phyloP scores from a whole-genome alignment of 108 stramenopile genomes.

The Schizochytrium sp. region DNA sequence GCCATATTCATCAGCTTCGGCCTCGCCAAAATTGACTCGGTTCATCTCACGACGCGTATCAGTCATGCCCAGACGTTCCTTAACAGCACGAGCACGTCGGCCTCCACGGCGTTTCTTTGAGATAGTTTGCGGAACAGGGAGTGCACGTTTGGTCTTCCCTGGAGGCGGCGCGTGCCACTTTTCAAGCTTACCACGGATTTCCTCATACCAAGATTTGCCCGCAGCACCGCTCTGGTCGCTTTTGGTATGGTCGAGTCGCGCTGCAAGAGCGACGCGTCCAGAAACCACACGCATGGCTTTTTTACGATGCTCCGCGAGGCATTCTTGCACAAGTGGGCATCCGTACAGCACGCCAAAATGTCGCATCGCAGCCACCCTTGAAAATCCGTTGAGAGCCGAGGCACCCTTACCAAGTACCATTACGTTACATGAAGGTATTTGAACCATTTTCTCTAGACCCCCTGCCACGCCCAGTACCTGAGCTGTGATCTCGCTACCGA shows the following conservation, averaged over 20 bases:
- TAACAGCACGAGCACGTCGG: slow-evolving; percentile 86
- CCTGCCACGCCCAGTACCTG: slow-evolving; percentile 89
- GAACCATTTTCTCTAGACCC: slow-evolving; percentile 85
- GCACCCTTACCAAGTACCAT: slow-evolving; percentile 79
- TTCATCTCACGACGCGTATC: slow-evolving; percentile 93
- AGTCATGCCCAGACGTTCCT: slow-evolving; percentile 93
- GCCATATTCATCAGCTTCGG: slow-evolving; percentile 86
- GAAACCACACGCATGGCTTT: slow-evolving; percentile 90
- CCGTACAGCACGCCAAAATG: slow-evolving; percentile 86
- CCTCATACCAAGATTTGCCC: slow-evolving; percentile 65
- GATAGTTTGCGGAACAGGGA: slow-evolving; percentile 88
- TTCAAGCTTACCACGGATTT: slow-evolving; percentile 82
- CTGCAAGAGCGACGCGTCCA: slow-evolving; percentile 77
- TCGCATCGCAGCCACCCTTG: slow-evolving; percentile 49
- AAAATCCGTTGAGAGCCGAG: slow-evolving; percentile 66
- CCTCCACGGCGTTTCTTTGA: slow-evolving; percentile 93
- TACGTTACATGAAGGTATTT: slow-evolving; percentile 87
- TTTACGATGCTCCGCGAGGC: slow-evolving; percentile 81
- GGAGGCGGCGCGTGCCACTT: slow-evolving; percentile 93
- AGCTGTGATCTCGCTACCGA: slow-evolving; percentile 87
- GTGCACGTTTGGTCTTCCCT: slow-evolving; percentile 88
- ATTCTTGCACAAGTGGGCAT: slow-evolving; percentile 82
- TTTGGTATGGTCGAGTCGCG: slow-evolving; percentile 62
- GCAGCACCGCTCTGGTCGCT: background rate
- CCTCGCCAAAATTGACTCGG: slow-evolving; percentile 83